Conservation (phyloP, 225 moss, liverwort and hornwort species). For the Polytrichum formosum region DNA sequence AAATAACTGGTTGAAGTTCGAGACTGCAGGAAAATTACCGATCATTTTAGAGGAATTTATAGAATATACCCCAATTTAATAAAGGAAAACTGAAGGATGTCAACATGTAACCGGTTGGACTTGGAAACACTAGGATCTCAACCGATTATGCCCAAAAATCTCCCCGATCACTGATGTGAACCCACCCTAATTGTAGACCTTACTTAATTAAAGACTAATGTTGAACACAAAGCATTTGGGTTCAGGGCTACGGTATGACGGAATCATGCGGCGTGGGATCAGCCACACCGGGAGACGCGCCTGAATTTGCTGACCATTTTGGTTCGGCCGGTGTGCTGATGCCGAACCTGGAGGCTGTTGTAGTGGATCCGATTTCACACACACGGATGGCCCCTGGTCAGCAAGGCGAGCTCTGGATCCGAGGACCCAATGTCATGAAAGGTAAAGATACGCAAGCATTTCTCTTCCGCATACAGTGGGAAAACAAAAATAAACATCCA, state of each 20-base stretch:
- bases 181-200: neutral
- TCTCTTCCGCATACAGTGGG: too few species aligned
- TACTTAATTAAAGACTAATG: neutral
- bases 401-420: constrained; percentile 78
- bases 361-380: constrained; percentile 55
- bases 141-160: too few species aligned
- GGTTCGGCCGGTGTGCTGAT: constrained; percentile 54
- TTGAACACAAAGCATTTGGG: neutral
- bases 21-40: too few species aligned
- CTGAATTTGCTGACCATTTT: constrained; percentile 45
- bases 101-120: too few species aligned
- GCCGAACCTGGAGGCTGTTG: constrained; percentile 52
- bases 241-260: constrained; percentile 83
- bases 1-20: too few species aligned
- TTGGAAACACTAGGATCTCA: too few species aligned
- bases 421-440: constrained; percentile 68
- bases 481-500: too few species aligned
- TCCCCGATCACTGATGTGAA: neutral
- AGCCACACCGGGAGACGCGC: constrained; percentile 19
- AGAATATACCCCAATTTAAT: too few species aligned
- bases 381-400: constrained; percentile 41
- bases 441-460: constrained; percentile 23
- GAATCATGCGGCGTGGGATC: constrained; percentile 52
- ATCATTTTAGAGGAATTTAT: too few species aligned
- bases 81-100: too few species aligned